A percentile compares a stretch with the other conserved stretches of the same genome.
Conservation (phyloP, 176 grass and related monocot genomes). For the Canna indica region DNA sequence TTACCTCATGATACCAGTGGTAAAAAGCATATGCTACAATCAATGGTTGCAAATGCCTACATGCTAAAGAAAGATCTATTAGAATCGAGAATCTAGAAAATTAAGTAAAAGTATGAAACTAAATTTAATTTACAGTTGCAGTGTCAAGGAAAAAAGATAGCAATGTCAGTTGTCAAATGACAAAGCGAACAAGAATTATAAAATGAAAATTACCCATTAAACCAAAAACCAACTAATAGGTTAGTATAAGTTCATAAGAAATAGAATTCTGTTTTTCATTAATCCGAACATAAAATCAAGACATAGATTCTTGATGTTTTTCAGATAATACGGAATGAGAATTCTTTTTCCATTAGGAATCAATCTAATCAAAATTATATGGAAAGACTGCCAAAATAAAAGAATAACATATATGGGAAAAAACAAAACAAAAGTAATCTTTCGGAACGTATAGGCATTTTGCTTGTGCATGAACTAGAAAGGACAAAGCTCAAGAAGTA, state of each 20-base stretch:
- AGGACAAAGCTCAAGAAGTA: background rate
- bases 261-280: too few species aligned
- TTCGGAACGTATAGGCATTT: too few species aligned
- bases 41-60: constrained; percentile 25
- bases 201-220: background rate
- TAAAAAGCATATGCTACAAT: constrained; percentile 25
- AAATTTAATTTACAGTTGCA: background rate
- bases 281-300: too few species aligned
- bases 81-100: background rate
- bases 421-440: background rate
- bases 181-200: background rate
- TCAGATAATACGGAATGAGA: too few species aligned
- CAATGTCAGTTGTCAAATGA: background rate
- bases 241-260: too few species aligned
- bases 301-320: too few species aligned
- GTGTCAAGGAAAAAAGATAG: background rate
- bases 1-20: constrained; percentile 19
- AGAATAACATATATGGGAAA: background rate
- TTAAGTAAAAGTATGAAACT: background rate
- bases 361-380: too few species aligned
- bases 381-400: background rate
- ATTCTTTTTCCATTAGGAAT: background rate
- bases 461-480: background rate
- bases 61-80: constrained; percentile 20
- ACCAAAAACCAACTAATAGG: too few species aligned